Conservation (phyloP, 805 yeast genomes). For the Kregervanrija fluxuum region DNA sequence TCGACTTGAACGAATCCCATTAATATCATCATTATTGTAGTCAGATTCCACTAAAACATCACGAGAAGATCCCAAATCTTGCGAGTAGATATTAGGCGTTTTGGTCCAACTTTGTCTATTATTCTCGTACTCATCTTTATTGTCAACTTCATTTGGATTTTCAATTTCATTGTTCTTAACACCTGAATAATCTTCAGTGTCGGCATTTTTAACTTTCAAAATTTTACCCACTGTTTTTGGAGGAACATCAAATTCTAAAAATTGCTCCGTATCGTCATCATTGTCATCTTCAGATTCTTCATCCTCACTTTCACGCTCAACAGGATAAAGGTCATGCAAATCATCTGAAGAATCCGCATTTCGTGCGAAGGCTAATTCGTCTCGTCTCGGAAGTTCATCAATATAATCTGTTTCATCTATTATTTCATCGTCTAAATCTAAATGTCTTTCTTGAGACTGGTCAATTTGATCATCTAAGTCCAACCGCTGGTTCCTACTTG, state of each 20-base stretch:
- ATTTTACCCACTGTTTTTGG: too few species aligned
- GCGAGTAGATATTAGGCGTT: constrained; percentile 5
- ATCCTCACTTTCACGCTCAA: constrained; percentile 1
- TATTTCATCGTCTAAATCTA: constrained; percentile 11
- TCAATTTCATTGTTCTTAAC: not conserved
- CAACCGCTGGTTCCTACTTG: too few species aligned
- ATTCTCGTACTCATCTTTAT: not conserved
- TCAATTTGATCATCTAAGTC: too few species aligned
- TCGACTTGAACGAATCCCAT: too few species aligned
- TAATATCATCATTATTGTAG: too few species aligned
- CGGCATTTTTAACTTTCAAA: not conserved
- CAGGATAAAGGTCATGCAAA: constrained; percentile 10
- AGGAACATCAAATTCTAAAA: too few species aligned
- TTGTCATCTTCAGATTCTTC: not conserved
- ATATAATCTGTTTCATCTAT: constrained; percentile 3
- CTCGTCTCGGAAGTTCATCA: too few species aligned
- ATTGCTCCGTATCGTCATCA: not conserved
- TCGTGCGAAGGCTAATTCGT: not conserved
- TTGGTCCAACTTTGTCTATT: constrained; percentile 1
- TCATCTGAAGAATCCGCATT: not conserved
- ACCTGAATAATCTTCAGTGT: constrained; percentile 2
- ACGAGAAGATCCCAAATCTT: constrained; percentile 1
- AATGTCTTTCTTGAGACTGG: not conserved
- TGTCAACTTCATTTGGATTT: constrained; percentile 3
- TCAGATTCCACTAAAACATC: not conserved